Evolutionary conservation across 164 flowering plant species (phyloP).

Genomic region (Cinnamomum micranthum): DNA sequence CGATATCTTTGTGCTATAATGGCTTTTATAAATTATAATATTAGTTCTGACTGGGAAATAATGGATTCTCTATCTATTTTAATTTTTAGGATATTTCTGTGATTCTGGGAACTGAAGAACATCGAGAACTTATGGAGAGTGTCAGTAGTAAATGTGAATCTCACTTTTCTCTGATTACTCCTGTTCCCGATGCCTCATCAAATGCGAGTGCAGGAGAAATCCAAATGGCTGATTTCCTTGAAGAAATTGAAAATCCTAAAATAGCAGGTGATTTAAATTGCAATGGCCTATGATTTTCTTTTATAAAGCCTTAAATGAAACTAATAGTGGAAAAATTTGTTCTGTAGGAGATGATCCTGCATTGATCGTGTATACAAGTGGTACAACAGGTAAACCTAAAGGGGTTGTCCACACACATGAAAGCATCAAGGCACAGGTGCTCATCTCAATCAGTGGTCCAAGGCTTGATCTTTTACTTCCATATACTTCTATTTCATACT

Average conservation of each 20-base stretch:
- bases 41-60: neutral
- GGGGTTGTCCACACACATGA: slow-evolving; percentile 96
- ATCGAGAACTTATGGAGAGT: slow-evolving; percentile 62
- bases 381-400: slow-evolving; percentile 99
- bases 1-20: neutral
- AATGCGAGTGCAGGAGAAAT: slow-evolving; percentile 20
- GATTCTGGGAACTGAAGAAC: slow-evolving; percentile 82
- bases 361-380: slow-evolving; percentile 89
- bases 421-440: slow-evolving; percentile 82
- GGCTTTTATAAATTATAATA: neutral
- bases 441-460: neutral
- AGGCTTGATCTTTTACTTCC: neutral
- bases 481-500: neutral
- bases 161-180: slow-evolving; percentile 60
- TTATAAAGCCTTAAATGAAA: slow-evolving; percentile 6
- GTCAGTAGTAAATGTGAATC: slow-evolving; percentile 72
- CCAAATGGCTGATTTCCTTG: slow-evolving; percentile 20
- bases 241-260: slow-evolving; percentile 24
- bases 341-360: slow-evolving; percentile 71
- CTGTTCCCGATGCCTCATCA: slow-evolving; percentile 37
- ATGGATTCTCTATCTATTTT: slow-evolving; percentile 11
- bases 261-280: slow-evolving; percentile 34
- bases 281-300: neutral
- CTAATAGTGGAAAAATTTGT: neutral
- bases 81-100: slow-evolving; percentile 64